These are phyloP conservation scores for Lentinula lateritia DNA, from an alignment of 768 basidiomycete genomes.

Conservation along the genomic window DNA sequence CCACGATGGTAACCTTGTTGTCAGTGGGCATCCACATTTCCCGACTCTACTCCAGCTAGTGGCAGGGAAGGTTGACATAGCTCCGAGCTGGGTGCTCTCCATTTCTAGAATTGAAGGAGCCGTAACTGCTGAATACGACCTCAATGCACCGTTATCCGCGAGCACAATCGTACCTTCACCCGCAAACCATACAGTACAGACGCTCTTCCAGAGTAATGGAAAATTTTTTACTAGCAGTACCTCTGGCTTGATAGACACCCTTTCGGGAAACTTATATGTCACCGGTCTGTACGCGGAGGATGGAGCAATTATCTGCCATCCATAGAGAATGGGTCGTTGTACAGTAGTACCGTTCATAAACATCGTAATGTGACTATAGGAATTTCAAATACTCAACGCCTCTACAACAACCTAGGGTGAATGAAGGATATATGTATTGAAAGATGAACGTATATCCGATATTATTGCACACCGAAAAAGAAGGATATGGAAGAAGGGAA, in stretches of 20 bases:
- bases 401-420: neutral
- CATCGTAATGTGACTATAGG: neutral
- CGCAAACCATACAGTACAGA: conserved; percentile 39
- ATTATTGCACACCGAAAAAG: neutral
- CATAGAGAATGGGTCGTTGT: neutral
- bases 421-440: neutral
- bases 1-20: conserved; percentile 41
- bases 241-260: conserved; percentile 46
- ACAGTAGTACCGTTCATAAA: neutral
- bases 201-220: conserved; percentile 76
- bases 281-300: conserved; percentile 52
- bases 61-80: conserved; percentile 30
- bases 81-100: conserved; percentile 58
- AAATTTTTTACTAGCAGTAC: conserved; percentile 48
- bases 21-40: conserved; percentile 67
- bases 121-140: conserved; percentile 26
- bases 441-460: neutral
- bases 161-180: conserved; percentile 31
- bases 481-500: neutral
- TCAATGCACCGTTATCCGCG: conserved; percentile 43
- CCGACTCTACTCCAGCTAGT: conserved; percentile 42
- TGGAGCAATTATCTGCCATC: conserved; percentile 46
- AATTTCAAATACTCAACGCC: neutral
- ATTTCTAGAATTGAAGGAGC: conserved; percentile 24
- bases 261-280: conserved; percentile 44